Percentiles rank a stretch among this genome's conserved stretches.
phyloP scores from a whole-genome alignment of 805 yeast genomes.

The Teunomyces pallodes region DNA sequence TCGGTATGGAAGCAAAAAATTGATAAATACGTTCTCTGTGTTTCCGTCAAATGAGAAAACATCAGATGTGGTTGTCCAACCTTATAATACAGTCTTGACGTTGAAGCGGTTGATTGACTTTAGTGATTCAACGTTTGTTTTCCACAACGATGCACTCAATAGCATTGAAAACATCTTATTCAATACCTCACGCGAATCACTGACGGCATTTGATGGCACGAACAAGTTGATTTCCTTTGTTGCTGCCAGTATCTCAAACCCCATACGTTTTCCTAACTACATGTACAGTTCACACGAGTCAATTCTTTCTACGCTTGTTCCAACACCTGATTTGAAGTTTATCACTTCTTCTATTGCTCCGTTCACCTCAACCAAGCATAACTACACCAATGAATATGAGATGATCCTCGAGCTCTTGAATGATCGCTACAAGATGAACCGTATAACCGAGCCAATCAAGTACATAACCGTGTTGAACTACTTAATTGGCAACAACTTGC shows the following conservation, averaged over 20 bases:
- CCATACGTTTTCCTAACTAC: conserved; percentile 87
- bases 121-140: conserved; percentile 85
- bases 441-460: conserved; percentile 36
- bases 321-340: conserved; percentile 82
- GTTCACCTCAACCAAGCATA: conserved; percentile 37
- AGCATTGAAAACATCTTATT: conserved; percentile 55
- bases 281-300: conserved; percentile 85
- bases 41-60: conserved; percentile 76
- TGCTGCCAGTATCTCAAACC: conserved; percentile 80
- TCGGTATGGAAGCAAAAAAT: conserved; percentile 71
- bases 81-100: conserved; percentile 86
- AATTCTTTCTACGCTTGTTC: conserved; percentile 76
- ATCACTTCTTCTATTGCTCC: conserved; percentile 42
- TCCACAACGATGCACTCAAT: conserved; percentile 84
- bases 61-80: conserved; percentile 97
- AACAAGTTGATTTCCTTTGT: conserved; percentile 85
- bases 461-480: conserved; percentile 70
- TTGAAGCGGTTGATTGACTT: conserved; percentile 76
- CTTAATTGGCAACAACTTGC: conserved; percentile 59
- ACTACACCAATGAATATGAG: conserved; percentile 79
- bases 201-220: conserved; percentile 69
- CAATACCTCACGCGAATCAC: conserved; percentile 6
- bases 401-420: conserved; percentile 79
- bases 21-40: conserved; percentile 80
- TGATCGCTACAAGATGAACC: conserved; percentile 73